Conservation (phyloP, 1,139 yeast genomes). For the Kluyveromyces marxianus region DNA sequence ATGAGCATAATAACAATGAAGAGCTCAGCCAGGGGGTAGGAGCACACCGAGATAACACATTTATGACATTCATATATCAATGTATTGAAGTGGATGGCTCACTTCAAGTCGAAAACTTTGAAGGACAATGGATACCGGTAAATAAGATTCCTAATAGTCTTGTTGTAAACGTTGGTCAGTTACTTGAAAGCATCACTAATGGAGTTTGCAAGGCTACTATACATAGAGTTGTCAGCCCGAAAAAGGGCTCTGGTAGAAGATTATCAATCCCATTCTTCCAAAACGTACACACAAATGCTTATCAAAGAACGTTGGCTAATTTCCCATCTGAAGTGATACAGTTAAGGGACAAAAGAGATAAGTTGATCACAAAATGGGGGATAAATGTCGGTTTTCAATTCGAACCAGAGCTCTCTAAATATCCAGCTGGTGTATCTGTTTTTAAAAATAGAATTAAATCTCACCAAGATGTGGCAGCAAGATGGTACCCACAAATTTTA, state of each 20-base stretch:
- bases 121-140: constrained; percentile 56
- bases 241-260: constrained; percentile 45
- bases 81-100: constrained; percentile 45
- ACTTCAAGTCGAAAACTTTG: constrained; percentile 54
- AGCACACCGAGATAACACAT: constrained; percentile 64
- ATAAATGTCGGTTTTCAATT: constrained; percentile 47
- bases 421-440: constrained; percentile 50
- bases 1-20: constrained; percentile 14
- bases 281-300: constrained; percentile 43
- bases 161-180: constrained; percentile 50
- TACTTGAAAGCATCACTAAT: constrained; percentile 45
- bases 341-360: constrained; percentile 36
- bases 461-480: constrained; percentile 59
- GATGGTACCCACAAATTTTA: constrained; percentile 49
- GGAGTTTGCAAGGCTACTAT: constrained; percentile 62
- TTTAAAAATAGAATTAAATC: constrained; percentile 57
- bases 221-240: constrained; percentile 54
- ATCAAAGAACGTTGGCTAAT: constrained; percentile 35
- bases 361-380: constrained; percentile 28
- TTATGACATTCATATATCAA: constrained; percentile 54
- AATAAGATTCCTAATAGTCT: constrained; percentile 38
- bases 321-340: constrained; percentile 26
- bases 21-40: constrained; percentile 54
- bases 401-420: constrained; percentile 38
- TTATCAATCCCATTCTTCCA: constrained; percentile 50